Base-by-base conservation (phyloP, 495 filamentous ascomycete species). In the Hyaloscypha finlandica region DNA sequence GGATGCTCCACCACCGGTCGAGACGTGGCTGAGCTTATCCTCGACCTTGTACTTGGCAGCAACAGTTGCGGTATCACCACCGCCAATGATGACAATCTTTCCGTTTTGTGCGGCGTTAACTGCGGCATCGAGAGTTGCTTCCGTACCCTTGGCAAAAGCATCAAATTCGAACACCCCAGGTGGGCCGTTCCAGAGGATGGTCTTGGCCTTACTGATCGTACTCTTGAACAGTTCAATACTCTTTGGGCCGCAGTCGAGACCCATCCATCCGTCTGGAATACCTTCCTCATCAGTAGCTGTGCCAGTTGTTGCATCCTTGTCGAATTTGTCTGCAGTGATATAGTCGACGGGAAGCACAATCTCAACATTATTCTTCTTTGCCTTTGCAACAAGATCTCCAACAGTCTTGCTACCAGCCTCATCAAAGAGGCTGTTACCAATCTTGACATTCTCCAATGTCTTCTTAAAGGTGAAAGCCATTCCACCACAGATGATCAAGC, bases 391-490 rank as follows among this genome's bases (percentile, higher is more conserved):
- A 67, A 99, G 84, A 67, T 92, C 84, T 65, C 80, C 88, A 54
- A 97, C 96, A 22, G 90, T 97, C 90, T 97, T 94, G 84, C 90
- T 87, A 63, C 95, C 95, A 22, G 88, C 91, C 81, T 97, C 94
- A 76, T 99, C 95, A 78, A 97, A 99, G 63, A 98, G 85, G 53
- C 86, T 91, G 84, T 88, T 92, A 59, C 95, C 95, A 71, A 99
- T 99, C 81, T 88, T 85, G 63, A 99, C 88, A 74, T 84, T 82
- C 80, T 97, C 88, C 48, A 98, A 84, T 48, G 93, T 94, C 87
- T 99, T 99, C 89, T 98, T 98, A 88, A 99, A 98, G 68, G 95
- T 99, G 86, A 97, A 99, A 33, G 95, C 93, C 95, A 99, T 99
- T 70, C 90, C 95, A 70, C 95, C 95, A 75, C 94, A 96, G 83